A percentile compares a stretch with the other conserved stretches of the same genome.
Evolutionary conservation across 768 basidiomycete species (phyloP).

Genomic region (Lenzites betulinus): DNA sequence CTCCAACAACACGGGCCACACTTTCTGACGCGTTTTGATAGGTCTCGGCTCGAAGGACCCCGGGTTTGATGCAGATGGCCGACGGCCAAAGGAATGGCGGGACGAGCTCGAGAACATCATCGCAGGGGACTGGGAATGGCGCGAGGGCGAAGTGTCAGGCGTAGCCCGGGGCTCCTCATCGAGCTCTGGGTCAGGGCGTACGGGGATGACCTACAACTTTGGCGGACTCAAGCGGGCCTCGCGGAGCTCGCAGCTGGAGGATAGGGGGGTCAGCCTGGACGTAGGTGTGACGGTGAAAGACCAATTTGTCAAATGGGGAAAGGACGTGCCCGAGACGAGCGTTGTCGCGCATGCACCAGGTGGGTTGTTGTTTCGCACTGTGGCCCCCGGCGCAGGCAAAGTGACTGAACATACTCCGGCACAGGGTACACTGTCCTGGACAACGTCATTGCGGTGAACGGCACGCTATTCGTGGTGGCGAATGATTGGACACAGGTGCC

Average conservation of each 20-base stretch:
- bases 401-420: not conserved
- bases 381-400: too few relatives aligned
- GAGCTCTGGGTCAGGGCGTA: conserved; percentile 19
- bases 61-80: conserved; percentile 52
- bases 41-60: conserved; percentile 32
- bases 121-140: conserved; percentile 72
- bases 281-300: conserved; percentile 46
- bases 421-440: conserved; percentile 85
- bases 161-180: conserved; percentile 53
- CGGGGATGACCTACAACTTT: conserved; percentile 28
- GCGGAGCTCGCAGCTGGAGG: conserved; percentile 21
- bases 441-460: conserved; percentile 74
- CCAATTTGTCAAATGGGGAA: conserved; percentile 57
- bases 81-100: conserved; percentile 52
- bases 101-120: conserved; percentile 63
- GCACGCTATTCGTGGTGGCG: conserved; percentile 73
- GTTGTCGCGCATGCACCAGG: conserved; percentile 68
- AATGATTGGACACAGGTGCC: conserved; percentile 68
- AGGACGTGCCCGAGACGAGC: conserved; percentile 55
- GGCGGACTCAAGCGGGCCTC: conserved; percentile 16
- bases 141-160: conserved; percentile 58
- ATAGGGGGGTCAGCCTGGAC: conserved; percentile 26
- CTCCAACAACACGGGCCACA: too few relatives aligned
- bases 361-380: conserved; percentile 31
- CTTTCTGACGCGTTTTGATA: not conserved